Conservation (phyloP, 139 green algal genomes). For the Auxenochlorella pyrenoidosa region DNA sequence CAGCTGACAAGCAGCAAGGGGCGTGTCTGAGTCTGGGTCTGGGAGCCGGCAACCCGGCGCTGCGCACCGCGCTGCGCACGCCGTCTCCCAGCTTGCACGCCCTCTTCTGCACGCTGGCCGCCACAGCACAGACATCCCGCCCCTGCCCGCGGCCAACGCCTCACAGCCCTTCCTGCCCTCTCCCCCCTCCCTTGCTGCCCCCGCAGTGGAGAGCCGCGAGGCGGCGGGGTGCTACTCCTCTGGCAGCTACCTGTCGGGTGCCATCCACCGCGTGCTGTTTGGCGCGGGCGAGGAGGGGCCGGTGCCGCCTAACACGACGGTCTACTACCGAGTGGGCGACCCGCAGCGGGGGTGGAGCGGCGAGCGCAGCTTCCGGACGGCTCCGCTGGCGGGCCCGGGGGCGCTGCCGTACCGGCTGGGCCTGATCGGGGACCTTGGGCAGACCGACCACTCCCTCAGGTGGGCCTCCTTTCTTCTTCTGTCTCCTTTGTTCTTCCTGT, state of each 20-base stretch:
- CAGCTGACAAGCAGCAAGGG: too few relatives aligned
- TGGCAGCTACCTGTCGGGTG: constrained; percentile 51
- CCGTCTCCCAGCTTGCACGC: too few relatives aligned
- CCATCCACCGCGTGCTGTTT: constrained; percentile 59
- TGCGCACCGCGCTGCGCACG: too few relatives aligned
- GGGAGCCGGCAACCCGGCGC: too few relatives aligned
- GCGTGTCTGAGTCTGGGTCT: too few relatives aligned
- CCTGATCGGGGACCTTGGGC: constrained; percentile 80
- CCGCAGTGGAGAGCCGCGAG: constrained; percentile 17
- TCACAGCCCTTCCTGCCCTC: too few relatives aligned
- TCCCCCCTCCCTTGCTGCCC: neutral
- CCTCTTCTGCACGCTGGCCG: too few relatives aligned
- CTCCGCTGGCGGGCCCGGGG: constrained; percentile 24
- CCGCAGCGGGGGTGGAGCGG: constrained; percentile 11
- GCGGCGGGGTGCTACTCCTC: constrained; percentile 12
- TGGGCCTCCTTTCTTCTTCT: neutral
- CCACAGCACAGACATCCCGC: too few relatives aligned
- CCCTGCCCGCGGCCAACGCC: too few relatives aligned
- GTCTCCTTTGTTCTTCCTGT: too few relatives aligned
- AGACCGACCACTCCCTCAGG: constrained; percentile 75
- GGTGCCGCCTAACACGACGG: constrained; percentile 41
- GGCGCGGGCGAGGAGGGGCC: constrained; percentile 44
- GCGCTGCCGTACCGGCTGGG: constrained; percentile 59
- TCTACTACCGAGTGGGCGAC: constrained; percentile 63
- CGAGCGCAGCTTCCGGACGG: constrained; percentile 55